Evolutionary conservation across 2,329 filamentous ascomycete genomes (phyloP).

Genomic region (Phaeosphaeria sp.): DNA sequence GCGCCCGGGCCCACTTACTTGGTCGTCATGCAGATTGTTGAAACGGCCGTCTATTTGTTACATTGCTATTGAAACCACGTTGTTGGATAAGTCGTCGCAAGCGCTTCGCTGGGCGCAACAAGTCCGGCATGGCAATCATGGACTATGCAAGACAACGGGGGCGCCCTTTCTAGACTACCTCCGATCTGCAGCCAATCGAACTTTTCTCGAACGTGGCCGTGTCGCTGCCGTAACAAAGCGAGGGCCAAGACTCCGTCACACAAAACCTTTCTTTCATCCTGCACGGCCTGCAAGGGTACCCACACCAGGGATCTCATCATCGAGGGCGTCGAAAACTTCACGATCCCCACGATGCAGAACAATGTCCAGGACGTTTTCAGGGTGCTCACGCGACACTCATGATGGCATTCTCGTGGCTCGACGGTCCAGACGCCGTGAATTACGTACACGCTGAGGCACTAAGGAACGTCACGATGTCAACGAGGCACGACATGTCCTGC

Average conservation of each 20-base stretch:
- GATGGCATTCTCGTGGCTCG: constrained; percentile 27
- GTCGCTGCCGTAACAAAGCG: constrained; percentile 33
- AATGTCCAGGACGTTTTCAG: background rate
- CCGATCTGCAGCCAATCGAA: constrained; percentile 28
- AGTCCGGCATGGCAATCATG: constrained; percentile 20
- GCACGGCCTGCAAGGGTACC: constrained; percentile 18
- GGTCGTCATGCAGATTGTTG: constrained; percentile 13
- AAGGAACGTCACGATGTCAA: constrained; percentile 37
- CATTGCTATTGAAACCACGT: constrained; percentile 18
- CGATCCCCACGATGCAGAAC: constrained; percentile 8
- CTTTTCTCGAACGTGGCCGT: constrained; percentile 7
- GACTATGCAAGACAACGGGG: constrained; percentile 29
- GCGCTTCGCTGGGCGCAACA: constrained; percentile 12
- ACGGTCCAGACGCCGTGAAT: constrained; percentile 19
- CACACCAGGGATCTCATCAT: constrained; percentile 20
- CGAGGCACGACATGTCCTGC: constrained; percentile 16
- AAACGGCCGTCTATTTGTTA: constrained; percentile 5
- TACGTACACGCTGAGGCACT: constrained; percentile 29
- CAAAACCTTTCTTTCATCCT: constrained; percentile 20
- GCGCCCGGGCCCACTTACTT: constrained; percentile 4
- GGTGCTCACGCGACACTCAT: constrained; percentile 13
- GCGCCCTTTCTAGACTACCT: constrained; percentile 31
- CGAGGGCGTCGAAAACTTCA: constrained; percentile 5
- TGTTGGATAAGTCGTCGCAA: constrained; percentile 14
- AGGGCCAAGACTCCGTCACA: constrained; percentile 29